Evolutionary conservation across 176 grass and related monocot species (phyloP).

Genomic region (Thalia dealbata): DNA sequence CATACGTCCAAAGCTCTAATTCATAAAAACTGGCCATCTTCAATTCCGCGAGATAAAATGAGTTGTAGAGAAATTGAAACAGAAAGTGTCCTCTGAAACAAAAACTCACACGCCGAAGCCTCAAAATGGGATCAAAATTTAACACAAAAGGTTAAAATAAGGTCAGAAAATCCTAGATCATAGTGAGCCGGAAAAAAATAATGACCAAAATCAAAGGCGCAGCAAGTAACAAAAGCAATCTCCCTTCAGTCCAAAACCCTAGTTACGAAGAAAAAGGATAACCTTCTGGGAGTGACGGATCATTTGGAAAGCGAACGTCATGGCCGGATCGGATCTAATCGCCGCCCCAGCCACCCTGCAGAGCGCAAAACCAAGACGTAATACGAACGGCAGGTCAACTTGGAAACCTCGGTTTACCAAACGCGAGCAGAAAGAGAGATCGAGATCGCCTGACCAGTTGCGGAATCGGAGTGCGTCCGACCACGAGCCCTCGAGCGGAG

Average conservation of each 20-base stretch:
- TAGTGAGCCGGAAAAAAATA: too few relatives aligned
- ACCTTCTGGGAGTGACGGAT: slow-evolving; percentile 9
- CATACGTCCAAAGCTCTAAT: background rate
- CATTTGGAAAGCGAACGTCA: background rate
- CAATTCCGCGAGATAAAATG: background rate
- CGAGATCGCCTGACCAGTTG: background rate
- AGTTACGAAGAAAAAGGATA: background rate
- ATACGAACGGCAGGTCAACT: background rate
- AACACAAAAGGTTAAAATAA: too few relatives aligned
- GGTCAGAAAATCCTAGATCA: background rate
- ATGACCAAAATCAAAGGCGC: background rate
- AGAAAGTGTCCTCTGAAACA: background rate
- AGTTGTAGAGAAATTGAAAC: background rate
- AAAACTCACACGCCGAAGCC: background rate
- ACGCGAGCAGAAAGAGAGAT: background rate
- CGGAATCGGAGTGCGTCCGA: background rate
- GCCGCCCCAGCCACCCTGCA: background rate
- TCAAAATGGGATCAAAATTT: too few relatives aligned
- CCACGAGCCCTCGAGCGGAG: too few relatives aligned
- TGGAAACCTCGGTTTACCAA: background rate
- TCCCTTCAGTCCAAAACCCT: background rate
- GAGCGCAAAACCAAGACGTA: background rate
- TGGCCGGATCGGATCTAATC: slow-evolving; percentile 3
- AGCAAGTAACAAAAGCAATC: background rate
- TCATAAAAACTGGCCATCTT: background rate